Percentiles rank a stretch among this genome's conserved stretches.
phyloP scores from a whole-genome alignment of 805 yeast genomes.

The Starmerella geochares region DNA sequence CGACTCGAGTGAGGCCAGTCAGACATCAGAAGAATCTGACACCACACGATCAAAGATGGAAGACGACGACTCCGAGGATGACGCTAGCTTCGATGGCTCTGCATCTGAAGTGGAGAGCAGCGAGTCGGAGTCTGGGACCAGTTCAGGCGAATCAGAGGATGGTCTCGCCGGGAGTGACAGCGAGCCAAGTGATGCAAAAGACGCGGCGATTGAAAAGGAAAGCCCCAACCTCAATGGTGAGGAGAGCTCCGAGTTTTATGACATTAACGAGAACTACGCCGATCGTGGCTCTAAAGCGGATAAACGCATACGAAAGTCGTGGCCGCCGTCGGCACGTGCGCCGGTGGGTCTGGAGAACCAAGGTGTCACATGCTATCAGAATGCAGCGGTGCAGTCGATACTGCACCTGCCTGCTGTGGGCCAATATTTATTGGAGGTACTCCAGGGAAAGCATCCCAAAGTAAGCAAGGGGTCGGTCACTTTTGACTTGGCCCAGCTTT shows the following conservation, averaged over 20 bases:
- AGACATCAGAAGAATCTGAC: background rate
- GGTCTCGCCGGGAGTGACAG: background rate
- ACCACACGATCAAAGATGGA: background rate
- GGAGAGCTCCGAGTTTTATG: conserved; percentile 36
- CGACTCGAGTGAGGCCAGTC: background rate
- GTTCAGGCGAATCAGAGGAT: background rate
- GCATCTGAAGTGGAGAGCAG: background rate
- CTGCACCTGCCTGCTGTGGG: conserved; percentile 84
- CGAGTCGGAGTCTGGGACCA: background rate
- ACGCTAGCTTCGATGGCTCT: conserved; percentile 5
- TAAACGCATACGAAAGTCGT: conserved; percentile 54
- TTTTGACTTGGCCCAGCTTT: conserved; percentile 28
- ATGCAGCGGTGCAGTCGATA: conserved; percentile 85
- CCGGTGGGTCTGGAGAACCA: conserved; percentile 74
- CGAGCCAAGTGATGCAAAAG: background rate
- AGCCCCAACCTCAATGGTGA: background rate
- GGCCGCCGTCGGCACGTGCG: conserved; percentile 39
- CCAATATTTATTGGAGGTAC: conserved; percentile 64
- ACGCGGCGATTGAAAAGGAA: background rate
- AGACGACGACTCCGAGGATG: conserved; percentile 5
- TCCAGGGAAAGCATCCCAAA: conserved; percentile 39
- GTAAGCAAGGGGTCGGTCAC: conserved; percentile 27
- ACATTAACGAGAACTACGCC: conserved; percentile 44
- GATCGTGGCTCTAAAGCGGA: conserved; percentile 60
- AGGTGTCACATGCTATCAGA: conserved; percentile 95